Evolutionary conservation across 129 eudicot species (phyloP).

Genomic region (Oenanthe sinensis): DNA sequence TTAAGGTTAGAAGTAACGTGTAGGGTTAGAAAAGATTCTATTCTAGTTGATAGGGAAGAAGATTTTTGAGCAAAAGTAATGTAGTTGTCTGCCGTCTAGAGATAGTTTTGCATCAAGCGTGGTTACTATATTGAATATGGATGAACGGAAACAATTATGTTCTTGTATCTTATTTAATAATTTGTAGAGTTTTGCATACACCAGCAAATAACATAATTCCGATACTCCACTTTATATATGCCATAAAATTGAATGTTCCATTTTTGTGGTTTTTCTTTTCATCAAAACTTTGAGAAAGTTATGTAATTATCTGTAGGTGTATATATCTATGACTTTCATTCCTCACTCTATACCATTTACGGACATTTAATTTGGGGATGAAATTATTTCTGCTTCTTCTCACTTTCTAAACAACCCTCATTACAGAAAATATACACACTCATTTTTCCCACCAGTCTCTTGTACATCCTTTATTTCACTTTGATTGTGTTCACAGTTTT

Average conservation of each 20-base stretch:
- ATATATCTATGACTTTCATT: too few relatives aligned
- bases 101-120: background rate
- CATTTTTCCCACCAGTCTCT: background rate
- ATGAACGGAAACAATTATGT: background rate
- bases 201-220: background rate
- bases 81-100: background rate
- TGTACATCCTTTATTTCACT: background rate
- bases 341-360: background rate
- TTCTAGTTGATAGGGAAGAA: background rate
- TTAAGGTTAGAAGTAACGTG: background rate
- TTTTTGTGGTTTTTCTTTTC: background rate
- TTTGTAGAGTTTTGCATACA: background rate
- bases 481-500: background rate
- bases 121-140: background rate
- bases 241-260: background rate
- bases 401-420: background rate
- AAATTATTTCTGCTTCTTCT: too few relatives aligned
- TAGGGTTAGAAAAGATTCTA: background rate
- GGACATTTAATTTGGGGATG: background rate
- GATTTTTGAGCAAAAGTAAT: background rate
- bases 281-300: background rate
- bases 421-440: too few relatives aligned
- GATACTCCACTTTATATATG: background rate
- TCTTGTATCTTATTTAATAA: background rate
- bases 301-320: background rate